These are phyloP conservation scores for Acanthamoeba lenticulata DNA, from an alignment of 208 protist species.

Conservation along the genomic window DNA sequence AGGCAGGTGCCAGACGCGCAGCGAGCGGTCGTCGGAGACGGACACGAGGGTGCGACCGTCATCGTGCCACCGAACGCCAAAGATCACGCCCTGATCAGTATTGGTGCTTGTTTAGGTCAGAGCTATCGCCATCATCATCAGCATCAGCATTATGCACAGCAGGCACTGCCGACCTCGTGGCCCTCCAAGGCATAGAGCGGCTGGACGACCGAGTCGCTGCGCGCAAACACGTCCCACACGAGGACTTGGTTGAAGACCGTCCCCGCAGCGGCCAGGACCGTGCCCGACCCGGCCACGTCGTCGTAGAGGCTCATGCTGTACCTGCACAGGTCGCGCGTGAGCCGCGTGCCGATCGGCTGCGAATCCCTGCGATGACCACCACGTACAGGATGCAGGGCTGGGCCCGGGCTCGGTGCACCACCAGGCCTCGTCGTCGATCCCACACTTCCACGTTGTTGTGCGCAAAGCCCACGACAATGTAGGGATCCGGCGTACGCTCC, in stretches of 20 bases:
- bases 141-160: too few relatives aligned
- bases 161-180: background rate
- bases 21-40: conserved; percentile 21
- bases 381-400: conserved; percentile 66
- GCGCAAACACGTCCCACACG: conserved; percentile 61
- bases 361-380: background rate
- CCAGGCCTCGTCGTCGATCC: background rate
- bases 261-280: conserved; percentile 28
- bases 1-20: conserved; percentile 40
- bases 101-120: background rate
- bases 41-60: background rate
- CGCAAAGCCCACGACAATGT: conserved; percentile 45
- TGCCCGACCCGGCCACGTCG: background rate
- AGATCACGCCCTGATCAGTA: conserved; percentile 42
- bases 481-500: background rate
- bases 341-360: background rate
- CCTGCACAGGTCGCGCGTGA: background rate
- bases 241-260: conserved; percentile 64
- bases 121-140: background rate
- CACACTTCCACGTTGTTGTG: conserved; percentile 63
- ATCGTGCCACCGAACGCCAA: conserved; percentile 13
- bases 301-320: conserved; percentile 43
- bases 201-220: background rate
- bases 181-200: conserved; percentile 18
- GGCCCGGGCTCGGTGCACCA: background rate